Evolutionary conservation across 192 early-diverging fungal genomes (phyloP).

Genomic region (Mortierella hygrophila): DNA sequence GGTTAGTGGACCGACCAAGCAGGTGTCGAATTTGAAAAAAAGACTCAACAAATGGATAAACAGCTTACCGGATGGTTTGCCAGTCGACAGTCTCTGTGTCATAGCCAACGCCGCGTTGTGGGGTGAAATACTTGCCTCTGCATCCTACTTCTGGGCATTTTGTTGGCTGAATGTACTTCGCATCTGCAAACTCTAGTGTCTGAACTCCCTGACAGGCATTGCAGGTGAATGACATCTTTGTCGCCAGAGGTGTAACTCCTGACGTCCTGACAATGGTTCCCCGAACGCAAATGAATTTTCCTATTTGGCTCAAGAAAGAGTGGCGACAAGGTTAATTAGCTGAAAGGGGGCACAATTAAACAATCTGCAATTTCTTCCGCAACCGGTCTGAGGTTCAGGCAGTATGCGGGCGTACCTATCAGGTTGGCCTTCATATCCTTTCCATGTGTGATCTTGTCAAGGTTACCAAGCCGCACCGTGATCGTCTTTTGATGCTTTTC

Average conservation of each 20-base stretch:
- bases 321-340: not conserved
- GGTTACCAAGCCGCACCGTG: conserved; percentile 25
- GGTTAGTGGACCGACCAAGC: not conserved
- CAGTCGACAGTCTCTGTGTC: conserved; percentile 77
- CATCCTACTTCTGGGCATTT: conserved; percentile 76
- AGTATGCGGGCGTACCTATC: conserved; percentile 63
- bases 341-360: not conserved
- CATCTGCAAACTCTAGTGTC: conserved; percentile 72
- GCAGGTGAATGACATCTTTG: conserved; percentile 75
- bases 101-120: conserved; percentile 62
- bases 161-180: conserved; percentile 69
- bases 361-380: not conserved
- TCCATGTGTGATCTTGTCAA: conserved; percentile 35
- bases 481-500: conserved; percentile 7
- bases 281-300: conserved; percentile 74
- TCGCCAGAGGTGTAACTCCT: conserved; percentile 75
- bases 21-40: not conserved
- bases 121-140: conserved; percentile 73
- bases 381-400: not conserved
- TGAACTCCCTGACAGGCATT: conserved; percentile 67
- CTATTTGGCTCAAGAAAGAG: conserved; percentile 30
- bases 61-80: conserved; percentile 71
- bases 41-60: not conserved
- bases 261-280: conserved; percentile 87
- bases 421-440: conserved; percentile 82